phyloP scores from a whole-genome alignment of 768 basidiomycete genomes.

The Macrocybe gigantea region DNA sequence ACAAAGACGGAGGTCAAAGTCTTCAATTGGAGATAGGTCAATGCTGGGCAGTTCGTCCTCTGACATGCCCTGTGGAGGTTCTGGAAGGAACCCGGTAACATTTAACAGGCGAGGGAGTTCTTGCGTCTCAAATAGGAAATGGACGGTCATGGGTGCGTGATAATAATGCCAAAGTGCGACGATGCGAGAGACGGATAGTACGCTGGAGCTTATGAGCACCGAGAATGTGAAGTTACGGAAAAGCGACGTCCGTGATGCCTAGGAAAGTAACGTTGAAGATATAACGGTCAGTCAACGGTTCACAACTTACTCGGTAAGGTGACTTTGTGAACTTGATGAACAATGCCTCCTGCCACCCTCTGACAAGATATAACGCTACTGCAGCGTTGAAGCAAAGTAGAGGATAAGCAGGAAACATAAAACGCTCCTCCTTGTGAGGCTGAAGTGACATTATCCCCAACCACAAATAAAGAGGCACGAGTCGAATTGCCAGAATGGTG shows the following conservation, averaged over 20 bases:
- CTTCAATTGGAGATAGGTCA: conserved; percentile 61
- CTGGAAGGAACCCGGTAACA: conserved; percentile 54
- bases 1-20: conserved; percentile 75
- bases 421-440: conserved; percentile 97
- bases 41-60: conserved; percentile 46
- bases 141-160: conserved; percentile 76
- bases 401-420: conserved; percentile 93
- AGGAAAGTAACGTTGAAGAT: not conserved
- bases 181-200: conserved; percentile 77
- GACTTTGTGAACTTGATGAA: conserved; percentile 78
- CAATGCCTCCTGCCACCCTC: conserved; percentile 79
- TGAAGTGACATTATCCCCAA: conserved; percentile 70
- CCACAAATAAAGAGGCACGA: conserved; percentile 96
- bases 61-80: conserved; percentile 26
- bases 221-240: conserved; percentile 75
- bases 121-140: conserved; percentile 61
- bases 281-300: not conserved
- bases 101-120: conserved; percentile 85
- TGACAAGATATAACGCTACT: conserved; percentile 75
- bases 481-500: conserved; percentile 64
- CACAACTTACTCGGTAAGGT: conserved; percentile 66
- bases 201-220: conserved; percentile 55
- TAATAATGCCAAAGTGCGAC: conserved; percentile 86
- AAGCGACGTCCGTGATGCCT: conserved; percentile 74
- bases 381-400: conserved; percentile 93